A percentile compares a stretch with the other conserved stretches of the same genome.
These are phyloP conservation scores for Aureobasidium sp. DNA, from an alignment of 2,329 filamentous ascomycete species.

Conservation along the genomic window DNA sequence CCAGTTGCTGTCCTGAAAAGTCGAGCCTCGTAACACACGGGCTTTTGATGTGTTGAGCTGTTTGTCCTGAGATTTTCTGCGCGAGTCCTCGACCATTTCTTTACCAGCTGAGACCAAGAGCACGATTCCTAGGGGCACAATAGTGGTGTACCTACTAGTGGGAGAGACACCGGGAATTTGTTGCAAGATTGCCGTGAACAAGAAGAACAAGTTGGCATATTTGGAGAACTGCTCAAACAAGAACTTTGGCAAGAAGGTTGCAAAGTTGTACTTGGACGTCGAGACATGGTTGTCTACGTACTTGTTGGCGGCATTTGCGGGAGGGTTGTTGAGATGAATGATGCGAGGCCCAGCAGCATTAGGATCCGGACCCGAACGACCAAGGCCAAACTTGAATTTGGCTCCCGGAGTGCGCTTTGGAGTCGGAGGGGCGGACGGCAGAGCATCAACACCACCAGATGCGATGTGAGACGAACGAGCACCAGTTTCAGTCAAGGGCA, in stretches of 20 bases:
- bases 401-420: constrained; percentile 56
- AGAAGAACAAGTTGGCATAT: constrained; percentile 98
- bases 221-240: constrained; percentile 98
- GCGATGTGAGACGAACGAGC: constrained; percentile 38
- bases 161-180: constrained; percentile 93
- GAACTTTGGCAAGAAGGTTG: constrained; percentile 94
- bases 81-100: constrained; percentile 88
- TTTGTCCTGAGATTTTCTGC: constrained; percentile 79
- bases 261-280: constrained; percentile 92
- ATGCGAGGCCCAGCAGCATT: constrained; percentile 85
- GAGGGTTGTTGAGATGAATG: constrained; percentile 93
- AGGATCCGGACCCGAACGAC: constrained; percentile 75
- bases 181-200: constrained; percentile 90
- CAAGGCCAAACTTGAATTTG: constrained; percentile 90
- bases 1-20: constrained; percentile 85
- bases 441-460: constrained; percentile 31
- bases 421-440: constrained; percentile 25
- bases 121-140: constrained; percentile 85
- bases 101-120: constrained; percentile 92
- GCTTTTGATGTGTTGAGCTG: constrained; percentile 83
- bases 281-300: constrained; percentile 96
- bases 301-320: constrained; percentile 81
- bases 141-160: constrained; percentile 92
- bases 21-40: constrained; percentile 72
- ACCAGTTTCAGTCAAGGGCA: constrained; percentile 78